These are phyloP conservation scores for Salvia miltiorrhiza DNA, from an alignment of 257 asterid species.

Conservation along the genomic window DNA sequence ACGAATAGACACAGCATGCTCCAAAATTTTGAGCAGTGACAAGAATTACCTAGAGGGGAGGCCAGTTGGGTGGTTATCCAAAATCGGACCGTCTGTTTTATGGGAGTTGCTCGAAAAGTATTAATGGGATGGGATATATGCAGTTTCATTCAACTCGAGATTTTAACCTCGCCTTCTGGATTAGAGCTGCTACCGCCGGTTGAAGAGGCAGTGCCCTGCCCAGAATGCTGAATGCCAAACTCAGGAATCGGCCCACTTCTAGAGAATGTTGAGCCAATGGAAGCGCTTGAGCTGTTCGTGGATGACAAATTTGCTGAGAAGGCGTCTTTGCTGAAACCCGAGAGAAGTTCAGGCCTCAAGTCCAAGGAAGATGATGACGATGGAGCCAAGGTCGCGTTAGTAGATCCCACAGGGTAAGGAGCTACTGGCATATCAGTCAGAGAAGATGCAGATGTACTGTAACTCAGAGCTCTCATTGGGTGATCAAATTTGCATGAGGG, in stretches of 20 bases:
- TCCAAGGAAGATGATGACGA: slow-evolving; percentile 53
- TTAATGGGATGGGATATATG: slow-evolving; percentile 1
- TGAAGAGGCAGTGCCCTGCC: slow-evolving; percentile 34
- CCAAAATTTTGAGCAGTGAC: slow-evolving; percentile 41
- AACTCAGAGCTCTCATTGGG: slow-evolving; percentile 71
- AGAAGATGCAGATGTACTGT: slow-evolving; percentile 82
- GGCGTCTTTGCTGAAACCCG: slow-evolving; percentile 32
- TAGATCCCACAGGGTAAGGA: slow-evolving; percentile 79
- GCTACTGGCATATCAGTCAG: slow-evolving; percentile 87
- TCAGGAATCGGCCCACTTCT: slow-evolving; percentile 38
- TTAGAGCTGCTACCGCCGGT: slow-evolving; percentile 22
- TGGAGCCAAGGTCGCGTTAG: slow-evolving; percentile 66
- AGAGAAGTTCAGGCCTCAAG: slow-evolving; percentile 40
- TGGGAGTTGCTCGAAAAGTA: slow-evolving; percentile 19
- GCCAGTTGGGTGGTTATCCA: slow-evolving; percentile 40
- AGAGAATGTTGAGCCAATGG: slow-evolving; percentile 55
- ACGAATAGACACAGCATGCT: slow-evolving; percentile 47
- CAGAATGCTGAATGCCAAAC: slow-evolving; percentile 39
- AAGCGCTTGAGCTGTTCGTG: slow-evolving; percentile 46
- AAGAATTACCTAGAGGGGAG: slow-evolving; percentile 28
- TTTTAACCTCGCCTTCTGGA: slow-evolving; percentile 35
- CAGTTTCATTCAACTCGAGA: slow-evolving; percentile 42
- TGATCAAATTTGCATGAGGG: slow-evolving; percentile 85
- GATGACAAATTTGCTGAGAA: slow-evolving; percentile 42
- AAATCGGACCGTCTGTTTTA: slow-evolving; percentile 7